Conservation (phyloP, 208 protist genomes). For the Strigomonas galati region DNA sequence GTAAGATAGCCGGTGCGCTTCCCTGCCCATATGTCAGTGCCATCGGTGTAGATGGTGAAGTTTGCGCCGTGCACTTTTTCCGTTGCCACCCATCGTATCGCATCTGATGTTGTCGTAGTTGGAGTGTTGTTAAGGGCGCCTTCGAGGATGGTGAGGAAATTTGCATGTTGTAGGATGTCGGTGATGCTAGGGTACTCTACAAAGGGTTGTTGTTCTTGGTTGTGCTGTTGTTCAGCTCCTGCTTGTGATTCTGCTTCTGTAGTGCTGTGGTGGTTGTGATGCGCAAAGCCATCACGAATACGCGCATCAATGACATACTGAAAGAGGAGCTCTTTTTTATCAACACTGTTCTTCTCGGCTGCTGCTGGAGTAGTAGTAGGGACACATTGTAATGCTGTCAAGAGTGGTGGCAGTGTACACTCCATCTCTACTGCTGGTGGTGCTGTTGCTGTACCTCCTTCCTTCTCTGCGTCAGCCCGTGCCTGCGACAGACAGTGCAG, state of each 20-base stretch:
- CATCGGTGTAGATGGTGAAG: conserved; percentile 23
- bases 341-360: too few species aligned
- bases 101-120: neutral
- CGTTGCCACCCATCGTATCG: conserved; percentile 25
- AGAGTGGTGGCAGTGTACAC: neutral
- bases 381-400: too few species aligned
- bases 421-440: neutral
- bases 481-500: neutral
- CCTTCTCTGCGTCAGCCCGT: neutral
- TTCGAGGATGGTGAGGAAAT: conserved; percentile 12
- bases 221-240: neutral
- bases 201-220: conserved; percentile 5
- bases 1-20: conserved; percentile 19
- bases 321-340: too few species aligned
- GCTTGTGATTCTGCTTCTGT: too few species aligned
- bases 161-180: conserved; percentile 10
- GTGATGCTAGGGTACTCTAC: conserved; percentile 27
- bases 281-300: too few species aligned
- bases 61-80: conserved; percentile 41
- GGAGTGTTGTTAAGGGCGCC: neutral
- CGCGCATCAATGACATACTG: too few species aligned
- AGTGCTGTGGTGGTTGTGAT: too few species aligned
- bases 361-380: too few species aligned
- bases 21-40: conserved; percentile 16
- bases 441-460: neutral